Evolutionary conservation across 2,329 filamentous ascomycete species (phyloP), one percentile per base, ranked within the genome.

Genomic region (Huntiella abstrusa): DNA sequence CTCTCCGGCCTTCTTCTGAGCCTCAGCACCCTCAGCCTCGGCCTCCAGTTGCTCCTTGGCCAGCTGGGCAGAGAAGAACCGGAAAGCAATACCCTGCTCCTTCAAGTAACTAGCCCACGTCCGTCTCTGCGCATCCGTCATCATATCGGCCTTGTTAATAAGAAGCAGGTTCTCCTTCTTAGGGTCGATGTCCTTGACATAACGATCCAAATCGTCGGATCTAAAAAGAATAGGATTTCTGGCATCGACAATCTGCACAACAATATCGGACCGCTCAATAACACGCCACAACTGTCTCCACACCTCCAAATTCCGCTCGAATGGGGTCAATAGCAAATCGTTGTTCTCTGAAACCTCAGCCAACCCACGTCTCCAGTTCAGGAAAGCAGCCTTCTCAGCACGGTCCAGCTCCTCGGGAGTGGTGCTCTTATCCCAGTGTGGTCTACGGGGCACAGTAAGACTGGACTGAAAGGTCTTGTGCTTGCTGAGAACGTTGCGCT

Each of bases 61-160:
- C 49, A 98, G 62, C 51, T 83, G 77, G 1, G 91, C 91, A 1
- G 92, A 98, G 68, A 98, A 98, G 67, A 96, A 98, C 55, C 81
- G 83, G 68, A 91, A 98, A 46, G 83, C 76, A 57, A 98, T 92
- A 22, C 78, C 76, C 19, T 81, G 75, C 54, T 77, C 68, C 54
- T 79, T 79, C 54, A 98, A 84, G 58, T 94, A 85, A 54, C 81
- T 74, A 3, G 87, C 87, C 91, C 91, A 98, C 0, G 71, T 68
- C 53, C 72, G 72, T 53, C 91, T 71, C 64, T 98, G 92, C 55
- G 76, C 75, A 41, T 77, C 62, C 1, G 87, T 93, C 83, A 98
- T 87, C 91, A 98, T 95, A 64, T 98, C 91, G 40, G 91, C 87
- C 69, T 98, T 98, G 70, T 98, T 98, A 58, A 98, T 88, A 47